A percentile compares a stretch with the other conserved stretches of the same genome.
phyloP scores from a whole-genome alignment of 352 stramenopile species.

The Pythium brassicae region DNA sequence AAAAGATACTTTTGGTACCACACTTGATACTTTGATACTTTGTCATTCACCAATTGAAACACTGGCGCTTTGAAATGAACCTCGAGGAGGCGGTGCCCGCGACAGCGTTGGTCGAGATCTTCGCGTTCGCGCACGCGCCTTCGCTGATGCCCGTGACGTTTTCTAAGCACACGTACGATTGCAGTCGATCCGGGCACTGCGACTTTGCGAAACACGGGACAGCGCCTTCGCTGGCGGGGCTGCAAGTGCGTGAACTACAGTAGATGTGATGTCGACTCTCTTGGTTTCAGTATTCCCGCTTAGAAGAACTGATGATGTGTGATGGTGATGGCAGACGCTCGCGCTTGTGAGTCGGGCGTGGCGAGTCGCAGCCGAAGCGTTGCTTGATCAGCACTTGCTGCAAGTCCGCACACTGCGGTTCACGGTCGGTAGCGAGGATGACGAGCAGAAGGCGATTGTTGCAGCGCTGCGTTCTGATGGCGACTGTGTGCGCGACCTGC shows the following conservation, averaged over 20 bases:
- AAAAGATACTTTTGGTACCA: too few relatives aligned
- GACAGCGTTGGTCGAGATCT: not conserved
- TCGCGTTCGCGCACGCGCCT: not conserved
- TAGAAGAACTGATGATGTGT: too few relatives aligned
- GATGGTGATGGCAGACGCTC: slow-evolving; percentile 21
- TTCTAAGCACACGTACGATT: too few relatives aligned
- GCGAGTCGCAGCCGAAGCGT: slow-evolving; percentile 14
- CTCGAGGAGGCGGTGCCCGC: not conserved
- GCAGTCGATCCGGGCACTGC: too few relatives aligned
- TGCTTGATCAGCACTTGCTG: slow-evolving; percentile 15
- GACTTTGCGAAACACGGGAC: not conserved
- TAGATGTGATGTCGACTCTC: too few relatives aligned
- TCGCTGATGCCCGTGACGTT: not conserved
- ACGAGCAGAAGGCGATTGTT: slow-evolving; percentile 17
- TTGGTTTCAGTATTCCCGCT: too few relatives aligned
- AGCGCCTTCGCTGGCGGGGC: not conserved
- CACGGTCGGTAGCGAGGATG: slow-evolving; percentile 19
- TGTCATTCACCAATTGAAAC: too few relatives aligned
- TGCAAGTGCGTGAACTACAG: not conserved
- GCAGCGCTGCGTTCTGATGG: slow-evolving; percentile 16
- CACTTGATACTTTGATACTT: too few relatives aligned
- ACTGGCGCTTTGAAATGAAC: too few relatives aligned
- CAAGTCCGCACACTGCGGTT: slow-evolving; percentile 26
- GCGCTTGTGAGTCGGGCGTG: slow-evolving; percentile 27
- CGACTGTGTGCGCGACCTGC: slow-evolving; percentile 7